These are phyloP conservation scores for Pichia sp. DNA, from an alignment of 1,139 yeast species.

Conservation along the genomic window DNA sequence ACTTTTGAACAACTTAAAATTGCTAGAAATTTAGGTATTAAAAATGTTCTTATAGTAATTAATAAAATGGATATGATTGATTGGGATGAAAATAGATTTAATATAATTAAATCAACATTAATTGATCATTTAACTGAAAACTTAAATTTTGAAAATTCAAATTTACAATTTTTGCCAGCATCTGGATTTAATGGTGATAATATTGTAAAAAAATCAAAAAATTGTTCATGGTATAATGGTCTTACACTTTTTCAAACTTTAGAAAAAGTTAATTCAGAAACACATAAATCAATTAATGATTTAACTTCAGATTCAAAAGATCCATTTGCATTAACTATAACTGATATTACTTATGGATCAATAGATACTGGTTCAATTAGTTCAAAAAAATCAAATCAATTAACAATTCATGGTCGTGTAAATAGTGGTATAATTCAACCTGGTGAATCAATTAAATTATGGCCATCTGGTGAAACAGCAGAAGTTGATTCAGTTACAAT, in stretches of 20 bases:
- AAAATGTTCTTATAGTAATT: constrained; percentile 65
- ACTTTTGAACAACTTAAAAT: constrained; percentile 89
- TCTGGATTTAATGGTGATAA: constrained; percentile 84
- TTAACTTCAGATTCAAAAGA: constrained; percentile 9
- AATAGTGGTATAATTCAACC: constrained; percentile 70
- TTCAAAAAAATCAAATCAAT: constrained; percentile 32
- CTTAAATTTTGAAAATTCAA: constrained; percentile 50
- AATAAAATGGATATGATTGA: constrained; percentile 72
- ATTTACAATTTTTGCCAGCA: constrained; percentile 69
- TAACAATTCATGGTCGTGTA: constrained; percentile 63
- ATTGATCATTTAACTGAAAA: constrained; percentile 32
- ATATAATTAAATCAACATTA: constrained; percentile 56
- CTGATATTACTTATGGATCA: constrained; percentile 36
- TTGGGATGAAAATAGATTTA: constrained; percentile 51
- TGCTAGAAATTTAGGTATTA: constrained; percentile 80
- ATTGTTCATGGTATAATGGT: constrained; percentile 34
- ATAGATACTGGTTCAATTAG: constrained; percentile 20
- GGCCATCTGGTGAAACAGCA: constrained; percentile 49
- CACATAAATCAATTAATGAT: constrained; percentile 4
- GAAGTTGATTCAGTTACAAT: constrained; percentile 36
- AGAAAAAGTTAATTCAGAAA: constrained; percentile 30
- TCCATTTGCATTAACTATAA: constrained; percentile 45
- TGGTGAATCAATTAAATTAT: constrained; percentile 62
- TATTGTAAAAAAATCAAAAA: constrained; percentile 45
- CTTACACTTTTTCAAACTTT: constrained; percentile 58